Evolutionary conservation across 495 filamentous ascomycete genomes (phyloP).

Genomic region (Amniculicola lignicola): DNA sequence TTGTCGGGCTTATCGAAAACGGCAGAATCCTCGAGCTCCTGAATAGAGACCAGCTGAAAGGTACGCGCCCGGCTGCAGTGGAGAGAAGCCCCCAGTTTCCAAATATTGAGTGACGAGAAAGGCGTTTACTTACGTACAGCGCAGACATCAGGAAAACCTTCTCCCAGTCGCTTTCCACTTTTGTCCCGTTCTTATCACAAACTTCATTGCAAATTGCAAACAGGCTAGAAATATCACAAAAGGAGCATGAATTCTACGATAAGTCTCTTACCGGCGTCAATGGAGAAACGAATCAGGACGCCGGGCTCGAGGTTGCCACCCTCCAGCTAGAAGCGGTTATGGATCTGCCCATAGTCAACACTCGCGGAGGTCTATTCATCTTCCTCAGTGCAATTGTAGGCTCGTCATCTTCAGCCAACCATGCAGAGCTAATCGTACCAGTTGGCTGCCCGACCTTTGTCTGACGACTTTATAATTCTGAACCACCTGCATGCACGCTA

Average conservation of each 20-base stretch:
- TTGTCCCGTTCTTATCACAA: slow-evolving; percentile 54
- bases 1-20: slow-evolving; percentile 52
- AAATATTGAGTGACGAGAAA: too few relatives aligned
- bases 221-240: slow-evolving; percentile 53
- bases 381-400: slow-evolving; percentile 81
- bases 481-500: slow-evolving; percentile 81
- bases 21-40: slow-evolving; percentile 47
- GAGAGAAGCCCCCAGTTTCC: too few relatives aligned
- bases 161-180: slow-evolving; percentile 48
- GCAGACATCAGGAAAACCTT: slow-evolving; percentile 49
- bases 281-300: slow-evolving; percentile 39
- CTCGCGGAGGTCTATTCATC: slow-evolving; percentile 88
- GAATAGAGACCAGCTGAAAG: slow-evolving; percentile 45
- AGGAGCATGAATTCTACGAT: slow-evolving; percentile 45
- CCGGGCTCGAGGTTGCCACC: slow-evolving; percentile 25
- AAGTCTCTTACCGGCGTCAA: slow-evolving; percentile 47
- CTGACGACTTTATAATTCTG: slow-evolving; percentile 75
- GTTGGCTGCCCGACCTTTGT: slow-evolving; percentile 76
- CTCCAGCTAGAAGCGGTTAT: slow-evolving; percentile 48
- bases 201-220: slow-evolving; percentile 49
- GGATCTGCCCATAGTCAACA: slow-evolving; percentile 66
- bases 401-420: neutral
- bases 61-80: slow-evolving; percentile 30
- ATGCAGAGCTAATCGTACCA: slow-evolving; percentile 37
- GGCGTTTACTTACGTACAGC: too few relatives aligned